Evolutionary conservation across 495 filamentous ascomycete species (phyloP), one percentile per base, ranked within the genome.

Genomic region (Lepidopterella palustris): DNA sequence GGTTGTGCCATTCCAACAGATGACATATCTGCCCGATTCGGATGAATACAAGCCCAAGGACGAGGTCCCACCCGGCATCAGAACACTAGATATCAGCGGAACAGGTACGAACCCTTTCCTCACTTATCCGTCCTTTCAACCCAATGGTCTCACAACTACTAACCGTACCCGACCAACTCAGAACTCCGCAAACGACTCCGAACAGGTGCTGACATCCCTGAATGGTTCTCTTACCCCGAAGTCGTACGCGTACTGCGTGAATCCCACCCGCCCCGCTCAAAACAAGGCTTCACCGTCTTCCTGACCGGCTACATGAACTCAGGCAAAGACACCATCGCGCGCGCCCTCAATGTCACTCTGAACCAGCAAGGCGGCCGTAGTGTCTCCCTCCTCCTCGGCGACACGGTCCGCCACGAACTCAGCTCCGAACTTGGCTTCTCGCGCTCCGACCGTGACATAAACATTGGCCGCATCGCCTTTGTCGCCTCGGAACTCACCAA

Each of bases 171-270:
- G 3, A 21, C 20, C 11, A 42, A 27, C 48, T 13, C 45, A 73
- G 93, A 98, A 77, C 87, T 98, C 65, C 91, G 93, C 63, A 82
- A 84, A 53, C 87, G 93, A 61, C 83, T 98, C 53, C 85, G 89
- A 66, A 91, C 86, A 54, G 93, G 93, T 56, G 86, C 85, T 62
- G 90, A 95, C 63, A 98, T 98, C 70, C 93, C 93, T 57, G 90
- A 95, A 73, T 98, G 93, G 93, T 98, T 98, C 82, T 97, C 93
- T 21, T 98, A 98, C 78, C 91, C 95, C 58, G 95, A 98, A 78
- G 95, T 98, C 63, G 93, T 98, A 74, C 85, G 84, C 73, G 93
- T 97, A 47, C 85, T 98, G 53, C 82, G 93, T 64, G 89, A 98
- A 77, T 96, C 91, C 61, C 91, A 96, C 75, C 95, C 92, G 6